Conservation (phyloP, 805 yeast species). For the Yarrowia sp. region DNA sequence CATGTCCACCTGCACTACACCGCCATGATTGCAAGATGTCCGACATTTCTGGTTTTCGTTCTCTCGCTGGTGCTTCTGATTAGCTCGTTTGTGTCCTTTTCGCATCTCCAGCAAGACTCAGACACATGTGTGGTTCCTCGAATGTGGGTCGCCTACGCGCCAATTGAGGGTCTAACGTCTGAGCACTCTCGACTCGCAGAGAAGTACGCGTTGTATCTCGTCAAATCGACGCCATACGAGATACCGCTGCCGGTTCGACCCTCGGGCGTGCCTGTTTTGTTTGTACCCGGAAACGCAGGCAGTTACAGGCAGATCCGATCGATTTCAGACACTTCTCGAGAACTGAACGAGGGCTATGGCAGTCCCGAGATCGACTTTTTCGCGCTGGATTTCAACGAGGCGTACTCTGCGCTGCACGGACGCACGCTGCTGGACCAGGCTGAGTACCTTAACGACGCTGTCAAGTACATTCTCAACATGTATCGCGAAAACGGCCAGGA, state of each 20-base stretch:
- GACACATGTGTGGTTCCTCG: slow-evolving; percentile 32
- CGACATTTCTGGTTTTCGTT: too few species aligned
- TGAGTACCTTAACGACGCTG: slow-evolving; percentile 85
- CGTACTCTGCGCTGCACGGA: slow-evolving; percentile 94
- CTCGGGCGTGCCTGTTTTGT: slow-evolving; percentile 80
- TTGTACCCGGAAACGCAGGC: slow-evolving; percentile 98
- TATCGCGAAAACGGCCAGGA: slow-evolving; percentile 44
- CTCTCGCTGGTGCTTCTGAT: too few species aligned
- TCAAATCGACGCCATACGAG: slow-evolving; percentile 59
- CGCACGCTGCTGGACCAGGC: slow-evolving; percentile 91
- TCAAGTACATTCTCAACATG: slow-evolving; percentile 66
- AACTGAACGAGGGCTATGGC: slow-evolving; percentile 30
- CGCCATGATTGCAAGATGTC: neutral
- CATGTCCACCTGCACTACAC: neutral
- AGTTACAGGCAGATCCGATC: slow-evolving; percentile 62
- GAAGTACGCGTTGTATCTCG: slow-evolving; percentile 77
- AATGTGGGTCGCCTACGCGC: slow-evolving; percentile 33
- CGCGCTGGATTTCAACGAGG: slow-evolving; percentile 92
- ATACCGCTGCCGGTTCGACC: slow-evolving; percentile 39
- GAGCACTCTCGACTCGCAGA: slow-evolving; percentile 66
- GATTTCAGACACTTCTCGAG: slow-evolving; percentile 11
- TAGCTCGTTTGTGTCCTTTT: neutral
- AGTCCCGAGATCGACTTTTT: slow-evolving; percentile 63
- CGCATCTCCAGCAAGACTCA: neutral
- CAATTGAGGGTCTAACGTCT: slow-evolving; percentile 29